Conservation (phyloP, 2,329 filamentous ascomycete genomes). For the Fusarium xylarioides region DNA sequence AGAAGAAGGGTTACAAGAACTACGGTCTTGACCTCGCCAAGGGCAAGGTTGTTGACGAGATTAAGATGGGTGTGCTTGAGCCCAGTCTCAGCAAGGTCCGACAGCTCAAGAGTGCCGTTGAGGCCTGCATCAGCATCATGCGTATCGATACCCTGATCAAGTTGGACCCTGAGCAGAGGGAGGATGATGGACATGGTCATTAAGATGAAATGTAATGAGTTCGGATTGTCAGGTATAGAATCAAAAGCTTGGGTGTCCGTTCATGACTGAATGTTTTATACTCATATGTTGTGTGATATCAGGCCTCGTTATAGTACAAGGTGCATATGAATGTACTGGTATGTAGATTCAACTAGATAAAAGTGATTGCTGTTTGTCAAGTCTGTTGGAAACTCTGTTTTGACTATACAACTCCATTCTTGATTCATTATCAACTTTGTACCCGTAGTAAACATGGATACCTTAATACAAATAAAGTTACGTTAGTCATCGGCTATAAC, state of each 20-base stretch:
- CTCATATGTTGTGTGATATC: constrained; percentile 8
- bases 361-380: not conserved
- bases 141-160: constrained; percentile 99
- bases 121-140: constrained; percentile 99
- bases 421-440: not conserved
- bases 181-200: constrained; percentile 86
- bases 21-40: constrained; percentile 92
- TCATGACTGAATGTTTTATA: constrained; percentile 28
- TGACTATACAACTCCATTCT: not conserved
- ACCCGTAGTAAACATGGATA: too few relatives aligned
- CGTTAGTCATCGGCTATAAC: not conserved
- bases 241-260: constrained; percentile 42
- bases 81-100: constrained; percentile 98
- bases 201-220: constrained; percentile 51
- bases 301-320: not conserved
- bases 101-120: constrained; percentile 97
- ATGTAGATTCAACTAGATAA: not conserved
- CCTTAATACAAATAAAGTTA: too few relatives aligned
- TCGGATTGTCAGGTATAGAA: constrained; percentile 38
- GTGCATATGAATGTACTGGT: not conserved
- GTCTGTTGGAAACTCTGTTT: not conserved
- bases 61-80: constrained; percentile 95
- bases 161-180: constrained; percentile 85
- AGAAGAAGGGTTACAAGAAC: constrained; percentile 98
- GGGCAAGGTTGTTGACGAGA: constrained; percentile 89